Base-by-base conservation (phyloP, 495 filamentous ascomycete species). In the Clavariopsis aquatica region DNA sequence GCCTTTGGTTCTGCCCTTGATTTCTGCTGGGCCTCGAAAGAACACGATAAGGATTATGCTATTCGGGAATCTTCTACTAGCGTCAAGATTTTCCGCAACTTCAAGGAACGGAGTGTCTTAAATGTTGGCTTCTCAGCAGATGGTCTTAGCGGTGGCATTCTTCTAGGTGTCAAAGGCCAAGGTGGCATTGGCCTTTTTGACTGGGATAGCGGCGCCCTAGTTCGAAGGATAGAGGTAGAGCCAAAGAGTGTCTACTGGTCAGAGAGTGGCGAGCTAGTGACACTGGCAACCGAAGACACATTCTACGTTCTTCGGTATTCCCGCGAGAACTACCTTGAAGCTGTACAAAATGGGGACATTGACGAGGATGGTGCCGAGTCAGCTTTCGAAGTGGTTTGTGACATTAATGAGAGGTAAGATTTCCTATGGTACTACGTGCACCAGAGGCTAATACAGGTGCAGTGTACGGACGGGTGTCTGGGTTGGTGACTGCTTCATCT, bases 401-500 rank as follows among this genome's bases (percentile, higher is more conserved):
- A 97, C 72, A 92, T 97, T 74, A 92, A 90, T 62, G 95, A 98
- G 78, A 88, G 83, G 84, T 87, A 77, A 74, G 79, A 55, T 31
- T 23, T 34, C 46, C 2, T 23, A 8, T 51, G 45, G 22, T 36
- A 24, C 10, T 27, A 61, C 10, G 9, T 29, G 19, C 13, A 22
- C 10, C 29, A 15, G 17, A 47, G 19, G 19, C 54, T 61, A 60
- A 57, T 60, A 55, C n/a, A 22, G 20, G 2, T 7, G 27, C 59
- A 90, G 86, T 65, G 90, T 98, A 47, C 87, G 90, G 51, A 96
- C 95, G n/a, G 94, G 92, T 49, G 87, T 94, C 78, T 99, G 94
- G 94, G 88, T 99, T 60, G 94, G 94, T 24, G 94, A 99, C 76
- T 96, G 93, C 78, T 94, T 99, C 81, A 93, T 98, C 73, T 99